Conservation (phyloP, 169 alveolate species). For the Babesia ovata region DNA sequence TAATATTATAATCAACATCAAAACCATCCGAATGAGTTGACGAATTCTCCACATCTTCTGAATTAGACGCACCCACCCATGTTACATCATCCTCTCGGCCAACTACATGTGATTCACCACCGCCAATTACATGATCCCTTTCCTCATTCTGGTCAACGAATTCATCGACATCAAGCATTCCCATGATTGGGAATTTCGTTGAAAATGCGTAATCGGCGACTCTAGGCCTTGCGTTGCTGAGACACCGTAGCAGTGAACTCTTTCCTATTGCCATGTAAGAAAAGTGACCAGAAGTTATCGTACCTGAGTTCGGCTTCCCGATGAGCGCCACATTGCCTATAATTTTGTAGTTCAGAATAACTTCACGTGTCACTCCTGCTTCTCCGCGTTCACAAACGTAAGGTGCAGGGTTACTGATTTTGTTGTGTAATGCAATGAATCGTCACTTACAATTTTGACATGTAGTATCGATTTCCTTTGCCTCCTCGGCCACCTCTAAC, state of each 20-base stretch:
- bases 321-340: slow-evolving; percentile 88
- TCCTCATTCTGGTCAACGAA: not conserved
- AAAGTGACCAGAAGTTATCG: slow-evolving; percentile 23
- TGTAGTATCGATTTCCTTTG: slow-evolving; percentile 83
- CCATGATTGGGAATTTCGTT: slow-evolving; percentile 59
- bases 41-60: too few relatives aligned
- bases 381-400: slow-evolving; percentile 73
- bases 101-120: not conserved
- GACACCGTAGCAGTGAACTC: slow-evolving; percentile 50
- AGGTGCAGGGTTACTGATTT: slow-evolving; percentile 54
- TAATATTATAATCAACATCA: too few relatives aligned
- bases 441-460: slow-evolving; percentile 67
- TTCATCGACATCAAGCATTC: slow-evolving; percentile 24
- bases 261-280: slow-evolving; percentile 24
- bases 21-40: too few relatives aligned
- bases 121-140: not conserved
- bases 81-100: not conserved
- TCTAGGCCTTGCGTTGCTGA: slow-evolving; percentile 65
- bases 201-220: slow-evolving; percentile 57
- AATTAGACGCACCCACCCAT: too few relatives aligned
- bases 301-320: slow-evolving; percentile 92
- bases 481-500: slow-evolving; percentile 93
- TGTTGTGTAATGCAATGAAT: not conserved
- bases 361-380: slow-evolving; percentile 68
- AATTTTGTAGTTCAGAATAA: slow-evolving; percentile 72